Evolutionary conservation across 2,329 filamentous ascomycete species (phyloP), one percentile per base, ranked within the genome.

Genomic region (Fusarium sp.): DNA sequence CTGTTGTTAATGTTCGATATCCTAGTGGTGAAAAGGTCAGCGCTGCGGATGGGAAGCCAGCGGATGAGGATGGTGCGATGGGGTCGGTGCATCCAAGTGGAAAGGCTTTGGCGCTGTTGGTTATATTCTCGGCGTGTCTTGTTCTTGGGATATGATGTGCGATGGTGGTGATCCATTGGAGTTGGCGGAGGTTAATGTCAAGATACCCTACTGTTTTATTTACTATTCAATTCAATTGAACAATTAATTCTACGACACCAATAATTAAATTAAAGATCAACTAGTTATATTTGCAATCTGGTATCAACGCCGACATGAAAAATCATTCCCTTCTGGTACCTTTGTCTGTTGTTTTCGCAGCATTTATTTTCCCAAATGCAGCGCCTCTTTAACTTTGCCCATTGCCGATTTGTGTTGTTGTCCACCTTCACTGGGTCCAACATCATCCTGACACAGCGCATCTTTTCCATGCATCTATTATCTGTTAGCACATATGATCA

Each of bases 1-100:
- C 83, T 0, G 85, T 87, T 8, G 85, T 80, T 56, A 85, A 87
- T 67, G 83, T 87, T 44, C 73, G 77, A 27, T 87, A 87, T 61
- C 82, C 82, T 2, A 83, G 78, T 4, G 85, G 85, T 5, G 71
- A 83, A 33, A 80, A 76, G 52, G 81, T 85, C 1, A 65, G 81
- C 26, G 84, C 83, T 2, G 65, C 70, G 2, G 73, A 71, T 38
- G 71, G 75, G 1, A 60, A 60, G 44, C 60, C 64, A 6, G 69
- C 37, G 5, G 64, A 71, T 15, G 67, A 70, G 15, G 60, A 70
- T 8, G 20, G 50, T 3, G 66, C 62, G 4, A 41, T 45, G 15
- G 66, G 45, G 6, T 40, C 60, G 9, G 33, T 35, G 2, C 58
- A 48, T 5, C 67, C 69, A 1, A 60, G 69, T n/a, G 56, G 54